Evolutionary conservation across 495 filamentous ascomycete species (phyloP), one percentile per base, ranked within the genome.

Genomic region (Penicillium atrosanguineum): DNA sequence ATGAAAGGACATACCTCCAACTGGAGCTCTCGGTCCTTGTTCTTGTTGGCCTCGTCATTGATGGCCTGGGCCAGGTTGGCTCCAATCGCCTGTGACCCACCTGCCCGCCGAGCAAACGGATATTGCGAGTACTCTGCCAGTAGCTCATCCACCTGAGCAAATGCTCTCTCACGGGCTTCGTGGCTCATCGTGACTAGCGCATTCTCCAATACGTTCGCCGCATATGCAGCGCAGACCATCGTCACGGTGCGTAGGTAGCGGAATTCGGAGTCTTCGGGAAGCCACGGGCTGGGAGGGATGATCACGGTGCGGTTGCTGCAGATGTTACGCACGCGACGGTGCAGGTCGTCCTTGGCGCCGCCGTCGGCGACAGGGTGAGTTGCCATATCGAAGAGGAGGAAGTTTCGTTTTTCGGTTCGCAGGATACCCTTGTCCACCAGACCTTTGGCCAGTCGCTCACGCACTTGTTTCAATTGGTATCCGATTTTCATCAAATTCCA

Each of bases 401-500:
- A 98, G 76, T 98, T 98, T 69, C 90, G 89, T 77, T 98, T 98
- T 73, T 98, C 94, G 52, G 94, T 98, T 62, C 94, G 89, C 44
- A 98, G 83, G 69, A 98, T 96, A 49, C 94, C 94, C 74, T 98
- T 98, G 73, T 98, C 94, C 26, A 98, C 94, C 25, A 98, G 84
- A n/a, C 94, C 94, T 71, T 98, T 98, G 59, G 90, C 90, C 44
- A 97, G 82, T 46, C 94, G 90, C 78, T 98, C 94, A 63, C 94
- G 92, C 46, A 98, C 94, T 79, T 98, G 94, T 72, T 98, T 98
- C 55, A 98, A 81, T 79, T 97, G 94, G 75, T 98, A 98, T 67
- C 94, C 94, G 62, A 98, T 98, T 75, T 98, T 98, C 94, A 98
- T 97, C 49, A 98, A 77, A 63, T 98, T 98, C 94, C 94, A 98